Percentiles rank a stretch among this genome's conserved stretches.
These are phyloP conservation scores for Neobulgaria alba DNA, from an alignment of 2,329 filamentous ascomycete species.

Conservation along the genomic window DNA sequence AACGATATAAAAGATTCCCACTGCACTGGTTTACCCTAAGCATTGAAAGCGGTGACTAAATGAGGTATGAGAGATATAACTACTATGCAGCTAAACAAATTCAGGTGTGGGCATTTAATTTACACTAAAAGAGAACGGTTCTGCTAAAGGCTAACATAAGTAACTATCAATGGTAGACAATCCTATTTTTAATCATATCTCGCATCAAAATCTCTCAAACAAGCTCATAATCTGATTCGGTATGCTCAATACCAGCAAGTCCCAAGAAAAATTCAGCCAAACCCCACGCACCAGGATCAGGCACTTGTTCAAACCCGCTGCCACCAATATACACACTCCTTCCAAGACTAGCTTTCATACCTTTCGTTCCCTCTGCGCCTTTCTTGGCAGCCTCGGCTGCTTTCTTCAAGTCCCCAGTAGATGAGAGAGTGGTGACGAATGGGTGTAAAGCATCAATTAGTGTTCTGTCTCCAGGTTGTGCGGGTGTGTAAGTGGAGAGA, in stretches of 20 bases:
- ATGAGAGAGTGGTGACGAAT: slow-evolving; percentile 65
- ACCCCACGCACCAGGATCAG: slow-evolving; percentile 69
- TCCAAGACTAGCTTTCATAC: slow-evolving; percentile 84
- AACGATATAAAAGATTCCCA: no score
- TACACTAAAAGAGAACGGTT: no score
- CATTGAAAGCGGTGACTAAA: no score
- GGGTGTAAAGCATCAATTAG: slow-evolving; percentile 83
- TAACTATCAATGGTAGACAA: no score
- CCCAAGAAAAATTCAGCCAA: slow-evolving; percentile 76
- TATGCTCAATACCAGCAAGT: slow-evolving; percentile 44
- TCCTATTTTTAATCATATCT: background rate
- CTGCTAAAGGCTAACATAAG: no score
- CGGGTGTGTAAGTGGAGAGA: slow-evolving; percentile 78
- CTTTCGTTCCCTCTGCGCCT: slow-evolving; percentile 77
- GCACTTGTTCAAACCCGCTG: slow-evolving; percentile 61
- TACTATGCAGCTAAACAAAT: no score
- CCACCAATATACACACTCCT: slow-evolving; percentile 76
- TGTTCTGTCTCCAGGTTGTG: slow-evolving; percentile 80
- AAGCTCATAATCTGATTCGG: slow-evolving; percentile 27
- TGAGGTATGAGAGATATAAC: no score
- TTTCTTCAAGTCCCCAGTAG: slow-evolving; percentile 56
- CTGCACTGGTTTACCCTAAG: no score
- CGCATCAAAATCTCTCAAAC: slow-evolving; percentile 14
- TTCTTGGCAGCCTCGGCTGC: slow-evolving; percentile 68
- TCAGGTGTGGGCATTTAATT: no score